These are phyloP conservation scores for Fistulina hepatica DNA, from an alignment of 1,284 basidiomycete species.

Conservation along the genomic window DNA sequence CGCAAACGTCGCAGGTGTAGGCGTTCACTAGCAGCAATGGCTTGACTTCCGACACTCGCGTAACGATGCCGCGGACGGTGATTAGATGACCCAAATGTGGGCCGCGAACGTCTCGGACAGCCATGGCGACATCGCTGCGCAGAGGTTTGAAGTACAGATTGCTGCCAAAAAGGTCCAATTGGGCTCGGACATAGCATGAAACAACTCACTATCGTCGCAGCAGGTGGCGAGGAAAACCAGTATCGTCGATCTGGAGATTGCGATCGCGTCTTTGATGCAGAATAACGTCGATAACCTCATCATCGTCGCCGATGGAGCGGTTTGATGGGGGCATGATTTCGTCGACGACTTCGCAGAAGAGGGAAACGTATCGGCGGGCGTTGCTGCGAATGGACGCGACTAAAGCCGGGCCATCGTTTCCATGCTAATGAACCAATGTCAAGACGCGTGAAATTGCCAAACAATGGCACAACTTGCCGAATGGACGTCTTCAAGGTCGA, in stretches of 20 bases:
- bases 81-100: slow-evolving; percentile 84
- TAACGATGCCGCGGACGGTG: slow-evolving; percentile 95
- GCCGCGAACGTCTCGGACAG: slow-evolving; percentile 87
- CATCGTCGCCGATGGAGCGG: slow-evolving; percentile 78
- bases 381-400: slow-evolving; percentile 74
- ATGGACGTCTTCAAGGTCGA: slow-evolving; percentile 75
- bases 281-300: slow-evolving; percentile 92
- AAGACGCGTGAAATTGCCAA: slow-evolving; percentile 6
- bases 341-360: slow-evolving; percentile 91
- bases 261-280: slow-evolving; percentile 86
- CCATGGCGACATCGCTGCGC: slow-evolving; percentile 61
- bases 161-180: slow-evolving; percentile 33
- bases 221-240: slow-evolving; percentile 82
- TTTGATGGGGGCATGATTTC: slow-evolving; percentile 78
- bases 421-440: slow-evolving; percentile 33
- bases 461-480: slow-evolving; percentile 34
- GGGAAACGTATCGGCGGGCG: slow-evolving; percentile 79
- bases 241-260: slow-evolving; percentile 69
- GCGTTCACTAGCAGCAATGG: slow-evolving; percentile 95
- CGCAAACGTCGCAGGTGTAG: slow-evolving; percentile 97
- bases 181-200: slow-evolving; percentile 1
- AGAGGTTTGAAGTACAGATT: slow-evolving; percentile 91
- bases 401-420: slow-evolving; percentile 49
- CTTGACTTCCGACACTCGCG: slow-evolving; percentile 97
- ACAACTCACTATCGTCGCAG: slow-evolving; percentile 85